Evolutionary conservation across 2,329 filamentous ascomycete genomes (phyloP).

Genomic region (Ramularia endophylla): DNA sequence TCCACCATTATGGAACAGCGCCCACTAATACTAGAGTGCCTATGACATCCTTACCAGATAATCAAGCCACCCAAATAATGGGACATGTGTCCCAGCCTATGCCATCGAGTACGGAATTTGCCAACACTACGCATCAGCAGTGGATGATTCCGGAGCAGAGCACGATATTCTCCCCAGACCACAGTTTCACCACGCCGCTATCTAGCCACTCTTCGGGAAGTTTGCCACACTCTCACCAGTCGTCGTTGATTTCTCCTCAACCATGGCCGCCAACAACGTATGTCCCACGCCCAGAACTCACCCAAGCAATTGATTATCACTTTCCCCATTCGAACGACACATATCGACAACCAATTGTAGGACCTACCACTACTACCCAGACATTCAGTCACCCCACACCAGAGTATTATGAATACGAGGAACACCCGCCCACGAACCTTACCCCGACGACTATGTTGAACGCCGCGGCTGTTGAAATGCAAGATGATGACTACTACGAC

Average conservation of each 20-base stretch:
- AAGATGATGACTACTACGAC: slow-evolving; percentile 47
- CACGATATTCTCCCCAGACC: neutral
- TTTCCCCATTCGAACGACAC: neutral
- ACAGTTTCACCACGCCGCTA: slow-evolving; percentile 5
- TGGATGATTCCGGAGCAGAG: slow-evolving; percentile 4
- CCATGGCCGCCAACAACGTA: slow-evolving; percentile 16
- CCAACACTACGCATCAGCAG: neutral
- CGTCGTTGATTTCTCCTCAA: slow-evolving; percentile 2
- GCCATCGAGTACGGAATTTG: neutral
- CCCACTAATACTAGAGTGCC: neutral
- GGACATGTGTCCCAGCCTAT: neutral
- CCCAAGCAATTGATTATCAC: slow-evolving; percentile 17
- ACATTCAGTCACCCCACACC: slow-evolving; percentile 11
- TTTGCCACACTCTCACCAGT: slow-evolving; percentile 9
- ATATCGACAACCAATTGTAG: neutral
- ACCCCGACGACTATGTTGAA: slow-evolving; percentile 28
- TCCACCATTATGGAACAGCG: neutral
- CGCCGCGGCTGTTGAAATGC: slow-evolving; percentile 38
- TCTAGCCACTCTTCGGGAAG: slow-evolving; percentile 6
- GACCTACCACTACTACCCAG: neutral
- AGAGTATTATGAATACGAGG: slow-evolving; percentile 24
- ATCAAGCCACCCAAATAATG: slow-evolving; percentile 1
- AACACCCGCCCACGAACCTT: slow-evolving; percentile 7
- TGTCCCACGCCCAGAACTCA: slow-evolving; percentile 17
- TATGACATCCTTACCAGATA: neutral